These are phyloP conservation scores for Beauveria sp. DNA, from an alignment of 2,329 filamentous ascomycete genomes.

Conservation along the genomic window DNA sequence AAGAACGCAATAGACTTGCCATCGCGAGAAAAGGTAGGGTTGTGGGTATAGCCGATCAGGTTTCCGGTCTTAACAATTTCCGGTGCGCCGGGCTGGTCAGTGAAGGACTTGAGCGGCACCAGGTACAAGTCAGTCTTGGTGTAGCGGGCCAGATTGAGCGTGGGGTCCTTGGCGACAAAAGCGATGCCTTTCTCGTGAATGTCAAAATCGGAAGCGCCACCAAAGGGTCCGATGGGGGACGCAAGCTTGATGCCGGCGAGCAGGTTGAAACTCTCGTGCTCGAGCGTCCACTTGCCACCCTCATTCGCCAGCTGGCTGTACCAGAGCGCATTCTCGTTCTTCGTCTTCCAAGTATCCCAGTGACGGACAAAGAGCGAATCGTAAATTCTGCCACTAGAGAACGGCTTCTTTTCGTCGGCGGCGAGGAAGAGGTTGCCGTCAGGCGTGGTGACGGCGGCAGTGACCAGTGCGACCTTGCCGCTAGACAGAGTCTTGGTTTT, in stretches of 20 bases:
- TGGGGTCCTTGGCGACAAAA: conserved; percentile 69
- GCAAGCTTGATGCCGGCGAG: conserved; percentile 52
- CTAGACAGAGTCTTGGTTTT: conserved; percentile 46
- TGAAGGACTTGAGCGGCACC: conserved; percentile 55
- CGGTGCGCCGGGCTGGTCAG: conserved; percentile 43
- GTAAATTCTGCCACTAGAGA: conserved; percentile 63
- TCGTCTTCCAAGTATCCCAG: conserved; percentile 70
- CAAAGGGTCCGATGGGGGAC: conserved; percentile 69
- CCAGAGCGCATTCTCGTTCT: conserved; percentile 65
- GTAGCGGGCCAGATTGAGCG: conserved; percentile 61
- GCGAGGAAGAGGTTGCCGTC: conserved; percentile 64
- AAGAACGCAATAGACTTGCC: conserved; percentile 67
- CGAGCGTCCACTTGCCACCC: conserved; percentile 33
- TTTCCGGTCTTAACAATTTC: conserved; percentile 46
- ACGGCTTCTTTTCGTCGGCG: conserved; percentile 49
- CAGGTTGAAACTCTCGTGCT: conserved; percentile 50
- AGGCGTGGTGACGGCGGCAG: conserved; percentile 58
- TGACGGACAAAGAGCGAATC: conserved; percentile 70
- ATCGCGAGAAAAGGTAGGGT: conserved; percentile 66
- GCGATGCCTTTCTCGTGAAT: conserved; percentile 57
- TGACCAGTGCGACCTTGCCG: conserved; percentile 45
- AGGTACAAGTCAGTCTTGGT: conserved; percentile 80
- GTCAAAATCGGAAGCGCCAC: conserved; percentile 74
- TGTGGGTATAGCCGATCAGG: conserved; percentile 55
- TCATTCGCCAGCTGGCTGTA: conserved; percentile 53